Percentiles rank a stretch among this genome's conserved stretches.
phyloP scores from a whole-genome alignment of 2,329 filamentous ascomycete genomes.

The Aspergillus phoenicis region DNA sequence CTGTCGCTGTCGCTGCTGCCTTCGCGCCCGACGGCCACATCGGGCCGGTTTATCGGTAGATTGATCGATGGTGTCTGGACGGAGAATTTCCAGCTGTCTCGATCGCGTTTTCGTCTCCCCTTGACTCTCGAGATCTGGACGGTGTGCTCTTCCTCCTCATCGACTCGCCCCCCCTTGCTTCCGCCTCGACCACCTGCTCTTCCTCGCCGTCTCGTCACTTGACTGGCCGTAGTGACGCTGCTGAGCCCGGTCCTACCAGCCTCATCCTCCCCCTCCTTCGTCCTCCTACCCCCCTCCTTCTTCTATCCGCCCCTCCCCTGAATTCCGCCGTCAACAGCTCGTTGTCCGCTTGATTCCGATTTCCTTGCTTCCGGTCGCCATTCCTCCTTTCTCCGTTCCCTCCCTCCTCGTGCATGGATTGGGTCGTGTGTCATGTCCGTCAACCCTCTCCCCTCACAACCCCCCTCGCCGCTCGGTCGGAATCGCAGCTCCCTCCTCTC shows the following conservation, averaged over 20 bases:
- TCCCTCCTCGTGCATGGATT: slow-evolving; percentile 37
- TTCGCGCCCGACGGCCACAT: slow-evolving; percentile 28
- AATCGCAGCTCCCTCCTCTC: slow-evolving; percentile 52
- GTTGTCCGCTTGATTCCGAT: no score
- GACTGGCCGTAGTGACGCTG: slow-evolving; percentile 2
- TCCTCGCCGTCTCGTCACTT: slow-evolving; percentile 10
- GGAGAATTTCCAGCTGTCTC: slow-evolving; percentile 22
- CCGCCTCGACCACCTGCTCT: background rate
- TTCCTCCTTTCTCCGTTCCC: slow-evolving; percentile 14
- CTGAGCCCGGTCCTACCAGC: slow-evolving; percentile 1
- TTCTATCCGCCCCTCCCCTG: background rate
- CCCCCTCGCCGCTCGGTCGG: slow-evolving; percentile 42
- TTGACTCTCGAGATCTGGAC: slow-evolving; percentile 6
- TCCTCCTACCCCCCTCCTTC: slow-evolving; percentile 3
- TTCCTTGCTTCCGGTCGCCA: background rate
- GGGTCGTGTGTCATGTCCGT: slow-evolving; percentile 46
- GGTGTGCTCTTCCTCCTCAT: slow-evolving; percentile 3
- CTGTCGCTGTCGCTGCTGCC: slow-evolving; percentile 8
- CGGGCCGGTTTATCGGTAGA: slow-evolving; percentile 18
- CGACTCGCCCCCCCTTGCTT: slow-evolving; percentile 19
- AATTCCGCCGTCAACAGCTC: no score
- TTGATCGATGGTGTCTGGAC: slow-evolving; percentile 16
- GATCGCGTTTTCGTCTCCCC: slow-evolving; percentile 14
- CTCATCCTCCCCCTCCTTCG: slow-evolving; percentile 8
- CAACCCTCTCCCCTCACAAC: slow-evolving; percentile 36